phyloP scores from a whole-genome alignment of 2,329 filamentous ascomycete species.

The Cladobotryum mycophilum region DNA sequence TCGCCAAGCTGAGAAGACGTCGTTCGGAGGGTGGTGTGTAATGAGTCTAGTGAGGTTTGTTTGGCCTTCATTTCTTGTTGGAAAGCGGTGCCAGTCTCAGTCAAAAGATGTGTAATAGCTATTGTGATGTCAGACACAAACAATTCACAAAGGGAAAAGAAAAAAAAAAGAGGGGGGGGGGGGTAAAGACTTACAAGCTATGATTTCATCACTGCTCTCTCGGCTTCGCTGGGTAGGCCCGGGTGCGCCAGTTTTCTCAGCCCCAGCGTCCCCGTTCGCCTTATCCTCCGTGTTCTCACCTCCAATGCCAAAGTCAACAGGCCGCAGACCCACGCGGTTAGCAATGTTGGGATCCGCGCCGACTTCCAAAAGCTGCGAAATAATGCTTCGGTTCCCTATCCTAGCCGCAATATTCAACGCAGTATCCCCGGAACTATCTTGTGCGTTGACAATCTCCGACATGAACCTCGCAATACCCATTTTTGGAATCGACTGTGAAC shows the following conservation, averaged over 20 bases:
- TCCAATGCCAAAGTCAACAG: slow-evolving; percentile 91
- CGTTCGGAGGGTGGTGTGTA: slow-evolving; percentile 74
- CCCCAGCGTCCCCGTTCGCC: slow-evolving; percentile 35
- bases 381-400: slow-evolving; percentile 89
- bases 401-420: slow-evolving; percentile 89
- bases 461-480: slow-evolving; percentile 92
- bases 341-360: slow-evolving; percentile 88
- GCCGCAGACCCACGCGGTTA: slow-evolving; percentile 81
- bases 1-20: slow-evolving; percentile 73
- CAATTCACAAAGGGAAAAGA: neutral
- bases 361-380: slow-evolving; percentile 92
- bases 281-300: slow-evolving; percentile 49
- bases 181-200: slow-evolving; percentile 57
- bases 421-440: slow-evolving; percentile 90
- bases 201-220: slow-evolving; percentile 73
- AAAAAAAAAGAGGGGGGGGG: neutral
- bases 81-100: slow-evolving; percentile 72
- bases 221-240: slow-evolving; percentile 50
- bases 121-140: slow-evolving; percentile 12
- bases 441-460: slow-evolving; percentile 92
- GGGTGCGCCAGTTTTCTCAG: slow-evolving; percentile 39
- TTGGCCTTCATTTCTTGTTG: slow-evolving; percentile 75
- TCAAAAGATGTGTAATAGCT: slow-evolving; percentile 79
- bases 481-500: slow-evolving; percentile 47
- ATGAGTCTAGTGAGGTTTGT: slow-evolving; percentile 73